Percentiles rank a stretch among this genome's conserved stretches.
These are phyloP conservation scores for Aaosphaeria arxii DNA, from an alignment of 2,329 filamentous ascomycete species.

Conservation along the genomic window DNA sequence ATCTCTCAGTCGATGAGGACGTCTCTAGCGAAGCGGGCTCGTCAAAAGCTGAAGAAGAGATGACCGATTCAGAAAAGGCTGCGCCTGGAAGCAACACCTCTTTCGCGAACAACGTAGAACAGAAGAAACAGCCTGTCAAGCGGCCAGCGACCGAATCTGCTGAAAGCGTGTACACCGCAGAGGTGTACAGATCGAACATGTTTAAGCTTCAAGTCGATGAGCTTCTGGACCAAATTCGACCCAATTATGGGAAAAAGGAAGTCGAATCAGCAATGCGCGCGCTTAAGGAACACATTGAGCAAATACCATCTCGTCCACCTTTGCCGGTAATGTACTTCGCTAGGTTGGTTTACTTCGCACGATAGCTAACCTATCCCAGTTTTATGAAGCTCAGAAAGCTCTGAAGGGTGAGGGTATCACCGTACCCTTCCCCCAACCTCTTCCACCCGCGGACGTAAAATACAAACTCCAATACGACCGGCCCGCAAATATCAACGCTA, in stretches of 20 bases:
- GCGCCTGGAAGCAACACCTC: too few species aligned
- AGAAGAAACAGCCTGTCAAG: not conserved
- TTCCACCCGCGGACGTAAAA: slow-evolving; percentile 69
- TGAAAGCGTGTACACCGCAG: slow-evolving; percentile 46
- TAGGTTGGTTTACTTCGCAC: not conserved
- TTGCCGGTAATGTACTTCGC: slow-evolving; percentile 36
- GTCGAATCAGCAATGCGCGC: slow-evolving; percentile 44
- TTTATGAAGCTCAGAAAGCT: slow-evolving; percentile 66
- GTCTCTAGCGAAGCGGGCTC: too few species aligned
- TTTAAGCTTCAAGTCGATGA: slow-evolving; percentile 69
- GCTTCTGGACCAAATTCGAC: slow-evolving; percentile 56
- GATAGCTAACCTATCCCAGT: slow-evolving; percentile 45
- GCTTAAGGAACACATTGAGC: slow-evolving; percentile 52
- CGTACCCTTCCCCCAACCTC: slow-evolving; percentile 84
- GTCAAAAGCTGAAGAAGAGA: too few species aligned
- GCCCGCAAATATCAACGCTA: slow-evolving; percentile 77
- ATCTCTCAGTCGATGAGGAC: not conserved
- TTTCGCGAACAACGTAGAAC: too few species aligned
- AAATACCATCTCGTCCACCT: slow-evolving; percentile 50
- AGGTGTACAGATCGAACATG: slow-evolving; percentile 63
- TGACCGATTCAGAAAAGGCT: too few species aligned
- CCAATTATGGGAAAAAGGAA: slow-evolving; percentile 53
- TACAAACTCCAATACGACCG: slow-evolving; percentile 79
- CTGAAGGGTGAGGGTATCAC: slow-evolving; percentile 62
- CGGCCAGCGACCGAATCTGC: slow-evolving; percentile 7